Evolutionary conservation across 352 stramenopile genomes (phyloP), one percentile per base, ranked within the genome.

Genomic region (Pythium dissimile): DNA sequence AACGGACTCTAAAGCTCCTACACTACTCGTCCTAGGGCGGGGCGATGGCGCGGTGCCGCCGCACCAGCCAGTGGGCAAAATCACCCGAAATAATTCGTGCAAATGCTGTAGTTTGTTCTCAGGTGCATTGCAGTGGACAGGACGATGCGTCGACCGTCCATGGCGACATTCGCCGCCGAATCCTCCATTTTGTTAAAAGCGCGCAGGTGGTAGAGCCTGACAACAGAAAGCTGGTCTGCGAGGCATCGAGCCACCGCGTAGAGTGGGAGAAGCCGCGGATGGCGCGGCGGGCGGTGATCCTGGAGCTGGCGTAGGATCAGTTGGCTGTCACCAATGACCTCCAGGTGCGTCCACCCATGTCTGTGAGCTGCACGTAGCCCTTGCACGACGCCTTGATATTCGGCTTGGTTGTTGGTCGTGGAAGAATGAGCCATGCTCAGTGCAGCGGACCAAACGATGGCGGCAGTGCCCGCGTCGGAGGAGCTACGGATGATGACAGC

Each of bases 381-480:
- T 1, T 15, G 20, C 3, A 53, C 5, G 7, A 60, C 23, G 10
- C 31, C 53, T 6, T 21, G 1, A 32, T 60, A 53, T 27, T 53
- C 43, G 20, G 43, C 53, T 38, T 28, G 12, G n/a, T 54, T 60
- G 42, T 54, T 60, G 30, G 39, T 60, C 2, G 39, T 45, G 24
- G 4, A 7, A 6, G 5, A 3, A 15, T n/a, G 18, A 12, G 42
- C 24, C 13, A 16, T 20, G 41, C 18, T 43, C n/a, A 42, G 32
- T 0, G 18, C 15, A 7, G 42, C 28, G n/a, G 11, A 43, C 12
- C 34, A 37, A 12, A 46, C 5, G 8, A 58, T 23, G 12, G 38
- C n/a, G 30, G 12, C 31, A 38, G 23, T 13, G 3, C 12, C 24
- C 5, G 7, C 27, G 1, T 11, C 34, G 21, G 10, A 26, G 20